A percentile compares a stretch with the other conserved stretches of the same genome.
phyloP scores from a whole-genome alignment of 176 grass and related monocot genomes.

The Hsuehochloa calcarea region DNA sequence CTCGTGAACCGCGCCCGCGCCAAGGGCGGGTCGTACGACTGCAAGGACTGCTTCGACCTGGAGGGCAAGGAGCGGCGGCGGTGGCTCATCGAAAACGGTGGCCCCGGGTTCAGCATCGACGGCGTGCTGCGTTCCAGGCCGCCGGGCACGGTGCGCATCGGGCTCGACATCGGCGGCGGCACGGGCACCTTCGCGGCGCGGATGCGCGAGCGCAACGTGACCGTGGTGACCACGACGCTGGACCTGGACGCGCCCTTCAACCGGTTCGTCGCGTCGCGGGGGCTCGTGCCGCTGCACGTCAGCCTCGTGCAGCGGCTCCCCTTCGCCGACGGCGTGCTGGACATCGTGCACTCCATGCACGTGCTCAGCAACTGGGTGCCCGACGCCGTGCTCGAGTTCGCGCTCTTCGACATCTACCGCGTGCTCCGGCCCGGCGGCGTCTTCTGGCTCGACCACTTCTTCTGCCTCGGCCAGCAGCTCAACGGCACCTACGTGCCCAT shows the following conservation, averaged over 20 bases:
- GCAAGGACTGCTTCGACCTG: constrained; percentile 94
- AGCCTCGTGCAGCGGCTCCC: constrained; percentile 73
- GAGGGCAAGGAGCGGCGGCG: constrained; percentile 61
- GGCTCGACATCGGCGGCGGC: constrained; percentile 87
- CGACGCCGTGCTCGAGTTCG: constrained; percentile 56
- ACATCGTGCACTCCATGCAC: constrained; percentile 82
- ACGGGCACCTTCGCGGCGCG: constrained; percentile 76
- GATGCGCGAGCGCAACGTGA: constrained; percentile 72
- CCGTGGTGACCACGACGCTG: constrained; percentile 76
- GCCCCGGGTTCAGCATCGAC: constrained; percentile 56
- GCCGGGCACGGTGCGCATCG: constrained; percentile 58
- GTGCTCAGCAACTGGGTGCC: constrained; percentile 75
- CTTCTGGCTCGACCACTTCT: constrained; percentile 95
- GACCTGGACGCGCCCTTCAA: constrained; percentile 78
- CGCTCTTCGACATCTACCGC: constrained; percentile 73
- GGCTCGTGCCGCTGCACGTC: constrained; percentile 66
- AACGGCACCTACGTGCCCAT: constrained; percentile 72
- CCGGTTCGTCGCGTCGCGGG: constrained; percentile 68
- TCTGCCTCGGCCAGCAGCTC: constrained; percentile 68
- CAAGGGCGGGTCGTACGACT: constrained; percentile 54
- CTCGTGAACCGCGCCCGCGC: constrained; percentile 51
- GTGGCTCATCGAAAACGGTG: constrained; percentile 63
- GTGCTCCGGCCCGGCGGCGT: constrained; percentile 71
- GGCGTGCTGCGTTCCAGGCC: constrained; percentile 43
- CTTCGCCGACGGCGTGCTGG: constrained; percentile 66